Evolutionary conservation across 2,329 filamentous ascomycete genomes (phyloP).

Genomic region (Eutypa lata): DNA sequence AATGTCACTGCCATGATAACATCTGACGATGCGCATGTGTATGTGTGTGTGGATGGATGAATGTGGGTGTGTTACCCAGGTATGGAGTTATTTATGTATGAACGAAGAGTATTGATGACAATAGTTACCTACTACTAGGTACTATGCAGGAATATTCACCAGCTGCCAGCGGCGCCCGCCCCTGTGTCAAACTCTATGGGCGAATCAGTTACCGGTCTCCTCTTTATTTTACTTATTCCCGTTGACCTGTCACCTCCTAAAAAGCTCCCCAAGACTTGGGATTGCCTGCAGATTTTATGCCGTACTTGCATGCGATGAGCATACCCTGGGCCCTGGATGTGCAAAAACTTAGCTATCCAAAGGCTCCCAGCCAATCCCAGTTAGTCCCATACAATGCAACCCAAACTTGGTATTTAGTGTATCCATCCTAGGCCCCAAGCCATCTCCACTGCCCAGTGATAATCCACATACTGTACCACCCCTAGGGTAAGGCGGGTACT

Average conservation of each 20-base stretch:
- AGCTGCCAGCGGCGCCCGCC: background rate
- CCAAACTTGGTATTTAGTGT: background rate
- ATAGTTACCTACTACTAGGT: no score
- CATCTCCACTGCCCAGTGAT: background rate
- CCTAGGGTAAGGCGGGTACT: slow-evolving; percentile 1
- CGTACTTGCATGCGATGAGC: background rate
- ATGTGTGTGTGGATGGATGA: no score
- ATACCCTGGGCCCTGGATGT: background rate
- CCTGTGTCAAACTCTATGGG: background rate
- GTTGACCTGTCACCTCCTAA: background rate
- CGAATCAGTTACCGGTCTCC: background rate
- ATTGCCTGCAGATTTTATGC: background rate
- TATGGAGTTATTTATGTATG: no score
- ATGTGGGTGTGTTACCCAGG: no score
- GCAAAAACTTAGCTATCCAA: no score
- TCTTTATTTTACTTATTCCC: background rate
- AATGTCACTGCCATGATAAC: no score
- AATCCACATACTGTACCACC: background rate
- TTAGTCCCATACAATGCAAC: background rate
- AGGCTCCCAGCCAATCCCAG: background rate
- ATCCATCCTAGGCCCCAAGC: background rate
- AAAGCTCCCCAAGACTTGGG: background rate
- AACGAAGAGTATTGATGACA: no score
- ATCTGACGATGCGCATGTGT: no score
- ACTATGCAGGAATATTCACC: no score